These are phyloP conservation scores for Protomyces pachydermus DNA, from an alignment of 1,139 yeast genomes.

Conservation along the genomic window DNA sequence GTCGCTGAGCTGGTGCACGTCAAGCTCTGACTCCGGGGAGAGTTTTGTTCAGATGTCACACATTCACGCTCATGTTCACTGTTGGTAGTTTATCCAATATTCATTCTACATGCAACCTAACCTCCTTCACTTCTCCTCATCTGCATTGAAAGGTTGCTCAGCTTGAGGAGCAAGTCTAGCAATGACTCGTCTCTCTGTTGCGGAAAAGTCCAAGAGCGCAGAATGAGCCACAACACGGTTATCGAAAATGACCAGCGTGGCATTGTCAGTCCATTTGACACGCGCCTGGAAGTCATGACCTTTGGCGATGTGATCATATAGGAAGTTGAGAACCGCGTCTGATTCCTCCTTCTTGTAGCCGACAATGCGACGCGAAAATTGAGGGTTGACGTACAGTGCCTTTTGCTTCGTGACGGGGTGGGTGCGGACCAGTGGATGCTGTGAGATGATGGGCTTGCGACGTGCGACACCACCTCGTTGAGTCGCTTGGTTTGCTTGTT, in stretches of 20 bases:
- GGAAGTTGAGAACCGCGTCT: constrained; percentile 48
- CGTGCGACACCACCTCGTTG: constrained; percentile 49
- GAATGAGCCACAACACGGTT: constrained; percentile 61
- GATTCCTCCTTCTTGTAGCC: constrained; percentile 57
- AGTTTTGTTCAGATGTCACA: no score
- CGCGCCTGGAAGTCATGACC: constrained; percentile 54
- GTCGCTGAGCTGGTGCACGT: no score
- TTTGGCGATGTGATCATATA: constrained; percentile 47
- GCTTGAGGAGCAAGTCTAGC: constrained; percentile 40
- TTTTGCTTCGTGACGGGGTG: constrained; percentile 57
- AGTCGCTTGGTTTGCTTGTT: constrained; percentile 47
- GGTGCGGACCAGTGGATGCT: constrained; percentile 54
- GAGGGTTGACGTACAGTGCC: constrained; percentile 50
- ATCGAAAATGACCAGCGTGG: constrained; percentile 59
- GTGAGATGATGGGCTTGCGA: constrained; percentile 48
- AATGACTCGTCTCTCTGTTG: constrained; percentile 45
- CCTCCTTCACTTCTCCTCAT: not conserved
- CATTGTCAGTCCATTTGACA: constrained; percentile 54
- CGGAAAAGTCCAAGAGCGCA: constrained; percentile 61
- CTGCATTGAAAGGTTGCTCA: constrained; percentile 32
- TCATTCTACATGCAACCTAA: not conserved
- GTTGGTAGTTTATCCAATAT: not conserved
- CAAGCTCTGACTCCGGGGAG: no score
- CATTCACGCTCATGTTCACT: no score
- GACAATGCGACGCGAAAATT: constrained; percentile 53